A percentile compares a stretch with the other conserved stretches of the same genome.
phyloP scores from a whole-genome alignment of 495 filamentous ascomycete species.

The Aspergillus steynii region DNA sequence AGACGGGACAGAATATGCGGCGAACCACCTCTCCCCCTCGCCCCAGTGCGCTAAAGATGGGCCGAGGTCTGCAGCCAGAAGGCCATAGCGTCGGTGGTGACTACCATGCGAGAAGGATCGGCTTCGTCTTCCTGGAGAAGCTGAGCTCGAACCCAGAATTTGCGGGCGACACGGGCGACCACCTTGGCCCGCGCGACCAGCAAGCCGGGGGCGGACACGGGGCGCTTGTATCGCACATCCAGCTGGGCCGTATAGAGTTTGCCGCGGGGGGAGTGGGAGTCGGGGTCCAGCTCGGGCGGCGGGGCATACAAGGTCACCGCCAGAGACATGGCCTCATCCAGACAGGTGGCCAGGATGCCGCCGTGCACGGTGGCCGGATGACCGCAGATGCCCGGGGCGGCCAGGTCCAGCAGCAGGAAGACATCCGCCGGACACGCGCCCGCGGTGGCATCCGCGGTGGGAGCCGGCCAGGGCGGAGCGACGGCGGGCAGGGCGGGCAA shows the following conservation, averaged over 20 bases:
- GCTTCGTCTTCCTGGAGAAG: slow-evolving; percentile 38
- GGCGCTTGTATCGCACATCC: slow-evolving; percentile 41
- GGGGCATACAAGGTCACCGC: slow-evolving; percentile 35
- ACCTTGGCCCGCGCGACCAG: slow-evolving; percentile 36
- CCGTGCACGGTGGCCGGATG: slow-evolving; percentile 44
- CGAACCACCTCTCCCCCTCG: not conserved
- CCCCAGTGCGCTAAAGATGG: slow-evolving; percentile 14
- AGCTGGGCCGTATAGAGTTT: slow-evolving; percentile 41
- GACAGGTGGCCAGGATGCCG: slow-evolving; percentile 64
- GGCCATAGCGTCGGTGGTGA: slow-evolving; percentile 43
- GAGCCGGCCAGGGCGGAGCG: slow-evolving; percentile 35
- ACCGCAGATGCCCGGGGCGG: slow-evolving; percentile 37
- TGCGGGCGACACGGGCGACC: slow-evolving; percentile 35
- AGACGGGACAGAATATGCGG: not conserved
- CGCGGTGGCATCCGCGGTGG: slow-evolving; percentile 24
- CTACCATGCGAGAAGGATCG: slow-evolving; percentile 23
- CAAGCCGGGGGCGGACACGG: slow-evolving; percentile 33
- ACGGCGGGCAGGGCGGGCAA: slow-evolving; percentile 23
- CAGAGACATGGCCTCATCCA: slow-evolving; percentile 61
- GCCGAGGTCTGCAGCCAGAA: slow-evolving; percentile 40
- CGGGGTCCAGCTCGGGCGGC: slow-evolving; percentile 10
- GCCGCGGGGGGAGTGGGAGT: slow-evolving; percentile 29
- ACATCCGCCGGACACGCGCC: slow-evolving; percentile 35
- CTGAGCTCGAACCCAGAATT: slow-evolving; percentile 45
- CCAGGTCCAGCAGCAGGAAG: slow-evolving; percentile 37